A percentile compares a stretch with the other conserved stretches of the same genome.
Conservation (phyloP, 345 rosid species). For the Schrenkiella parvula region DNA sequence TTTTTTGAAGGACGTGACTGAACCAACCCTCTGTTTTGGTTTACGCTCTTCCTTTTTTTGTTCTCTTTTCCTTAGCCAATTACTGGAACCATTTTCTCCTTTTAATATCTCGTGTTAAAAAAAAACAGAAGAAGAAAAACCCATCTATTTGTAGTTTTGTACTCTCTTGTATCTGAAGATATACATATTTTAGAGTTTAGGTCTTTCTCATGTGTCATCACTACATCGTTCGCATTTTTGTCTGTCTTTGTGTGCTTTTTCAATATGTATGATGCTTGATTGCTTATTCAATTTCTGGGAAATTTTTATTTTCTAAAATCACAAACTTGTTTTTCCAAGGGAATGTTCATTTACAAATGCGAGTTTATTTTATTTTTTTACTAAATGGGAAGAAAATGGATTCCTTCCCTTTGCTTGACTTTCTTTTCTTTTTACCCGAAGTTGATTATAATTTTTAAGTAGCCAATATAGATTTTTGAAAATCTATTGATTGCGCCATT, state of each 20-base stretch:
- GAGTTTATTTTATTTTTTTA: neutral
- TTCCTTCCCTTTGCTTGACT: neutral
- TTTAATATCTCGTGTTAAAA: neutral
- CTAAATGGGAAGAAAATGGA: neutral
- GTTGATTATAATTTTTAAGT: neutral
- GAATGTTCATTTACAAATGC: neutral
- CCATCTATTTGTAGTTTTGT: slow-evolving; percentile 4
- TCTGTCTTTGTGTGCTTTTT: neutral
- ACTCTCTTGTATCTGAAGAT: neutral
- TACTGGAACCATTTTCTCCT: slow-evolving; percentile 4
- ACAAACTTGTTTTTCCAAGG: neutral
- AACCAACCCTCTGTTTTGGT: slow-evolving; percentile 1
- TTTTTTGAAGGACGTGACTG: neutral
- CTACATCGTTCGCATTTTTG: neutral
- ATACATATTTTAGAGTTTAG: slow-evolving; percentile 18
- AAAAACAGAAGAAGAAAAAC: neutral
- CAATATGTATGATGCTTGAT: neutral
- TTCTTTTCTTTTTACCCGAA: neutral
- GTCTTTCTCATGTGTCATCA: slow-evolving; percentile 5
- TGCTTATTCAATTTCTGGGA: too few species aligned
- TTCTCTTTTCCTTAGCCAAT: neutral
- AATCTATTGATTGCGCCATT: slow-evolving; percentile 12
- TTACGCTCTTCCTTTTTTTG: neutral
- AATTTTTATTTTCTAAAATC: neutral
- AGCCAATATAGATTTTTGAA: neutral